Conservation (phyloP, 2,329 filamentous ascomycete genomes). For the Venturia oleaginea region DNA sequence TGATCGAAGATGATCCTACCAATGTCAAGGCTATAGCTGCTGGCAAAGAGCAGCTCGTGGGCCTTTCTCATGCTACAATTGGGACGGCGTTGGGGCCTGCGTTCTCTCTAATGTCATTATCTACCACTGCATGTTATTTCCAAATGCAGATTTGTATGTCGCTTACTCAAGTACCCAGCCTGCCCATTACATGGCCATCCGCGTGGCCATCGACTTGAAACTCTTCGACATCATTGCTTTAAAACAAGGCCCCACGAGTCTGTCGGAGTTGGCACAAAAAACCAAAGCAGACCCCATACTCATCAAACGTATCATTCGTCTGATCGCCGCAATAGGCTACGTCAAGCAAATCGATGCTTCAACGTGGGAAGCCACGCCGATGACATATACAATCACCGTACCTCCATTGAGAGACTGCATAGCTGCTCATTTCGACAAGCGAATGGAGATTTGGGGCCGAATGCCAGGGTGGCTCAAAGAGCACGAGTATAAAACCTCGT, state of each 20-base stretch:
- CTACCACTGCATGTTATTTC: not conserved
- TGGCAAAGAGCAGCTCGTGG: slow-evolving; percentile 7
- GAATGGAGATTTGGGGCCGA: slow-evolving; percentile 9
- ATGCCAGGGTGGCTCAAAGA: slow-evolving; percentile 8
- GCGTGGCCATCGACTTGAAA: slow-evolving; percentile 10
- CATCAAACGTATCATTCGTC: slow-evolving; percentile 11
- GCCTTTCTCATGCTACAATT: slow-evolving; percentile 7
- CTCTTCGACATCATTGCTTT: not conserved
- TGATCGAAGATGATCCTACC: slow-evolving; percentile 3
- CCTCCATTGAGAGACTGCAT: slow-evolving; percentile 2
- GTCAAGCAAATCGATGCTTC: not conserved
- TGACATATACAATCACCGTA: not conserved
- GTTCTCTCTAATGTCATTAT: not conserved
- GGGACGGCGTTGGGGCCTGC: slow-evolving; percentile 4
- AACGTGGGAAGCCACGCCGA: slow-evolving; percentile 1
- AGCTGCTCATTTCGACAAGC: slow-evolving; percentile 1
- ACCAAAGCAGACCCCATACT: not conserved
- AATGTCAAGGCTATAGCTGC: slow-evolving; percentile 6
- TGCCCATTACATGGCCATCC: not conserved
- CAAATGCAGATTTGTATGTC: not conserved
- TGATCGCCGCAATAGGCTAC: slow-evolving; percentile 1
- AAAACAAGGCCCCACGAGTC: not conserved
- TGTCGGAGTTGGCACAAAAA: not conserved
- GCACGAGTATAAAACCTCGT: slow-evolving; percentile 2
- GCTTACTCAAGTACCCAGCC: not conserved